phyloP scores from a whole-genome alignment of 2,329 filamentous ascomycete genomes.

The Penicillium nordicum region DNA sequence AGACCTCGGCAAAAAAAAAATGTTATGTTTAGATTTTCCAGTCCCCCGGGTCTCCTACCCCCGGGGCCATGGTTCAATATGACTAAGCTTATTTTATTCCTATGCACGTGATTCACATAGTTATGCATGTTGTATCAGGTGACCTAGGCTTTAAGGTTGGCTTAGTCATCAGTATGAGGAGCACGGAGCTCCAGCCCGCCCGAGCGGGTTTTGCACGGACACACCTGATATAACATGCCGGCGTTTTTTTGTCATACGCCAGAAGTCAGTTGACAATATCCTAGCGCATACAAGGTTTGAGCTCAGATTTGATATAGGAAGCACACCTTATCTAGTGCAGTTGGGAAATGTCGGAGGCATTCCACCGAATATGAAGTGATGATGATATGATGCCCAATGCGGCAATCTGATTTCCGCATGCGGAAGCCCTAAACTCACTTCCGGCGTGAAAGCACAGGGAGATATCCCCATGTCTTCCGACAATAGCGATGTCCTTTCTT shows the following conservation, averaged over 20 bases:
- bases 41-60: not conserved
- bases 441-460: constrained; percentile 12
- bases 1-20: constrained; percentile 17
- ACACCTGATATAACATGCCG: not conserved
- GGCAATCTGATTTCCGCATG: constrained; percentile 27
- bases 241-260: constrained; percentile 4
- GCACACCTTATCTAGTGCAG: not conserved
- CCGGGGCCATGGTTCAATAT: not conserved
- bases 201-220: not conserved
- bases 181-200: not conserved
- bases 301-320: not conserved
- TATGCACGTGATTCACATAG: not conserved
- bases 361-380: constrained; percentile 17
- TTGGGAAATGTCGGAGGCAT: not conserved
- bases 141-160: not conserved
- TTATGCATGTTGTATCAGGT: constrained; percentile 1
- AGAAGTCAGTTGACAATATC: constrained; percentile 23
- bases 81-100: not conserved
- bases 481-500: constrained; percentile 5
- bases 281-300: constrained; percentile 6
- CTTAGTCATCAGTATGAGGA: not conserved
- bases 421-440: constrained; percentile 20
- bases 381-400: constrained; percentile 25
- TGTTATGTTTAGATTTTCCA: not conserved
- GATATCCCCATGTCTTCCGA: constrained; percentile 3